Conservation (phyloP, 2,329 filamentous ascomycete species). For the Aquanectria penicillioides region DNA sequence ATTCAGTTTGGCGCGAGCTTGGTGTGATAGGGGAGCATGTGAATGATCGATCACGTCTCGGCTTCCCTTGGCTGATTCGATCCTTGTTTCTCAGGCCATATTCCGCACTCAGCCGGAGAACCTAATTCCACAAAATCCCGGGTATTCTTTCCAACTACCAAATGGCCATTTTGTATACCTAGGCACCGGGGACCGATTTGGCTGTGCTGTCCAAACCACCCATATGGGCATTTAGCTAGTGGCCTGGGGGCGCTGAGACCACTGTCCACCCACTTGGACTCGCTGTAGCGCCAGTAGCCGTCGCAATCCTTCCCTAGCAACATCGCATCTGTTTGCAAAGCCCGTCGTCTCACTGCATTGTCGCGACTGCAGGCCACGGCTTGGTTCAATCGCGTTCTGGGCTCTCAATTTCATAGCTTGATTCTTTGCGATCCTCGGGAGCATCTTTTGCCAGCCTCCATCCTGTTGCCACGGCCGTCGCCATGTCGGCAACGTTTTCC, state of each 20-base stretch:
- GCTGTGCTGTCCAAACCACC: not conserved
- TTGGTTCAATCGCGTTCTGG: not conserved
- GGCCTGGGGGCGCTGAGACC: constrained; percentile 11
- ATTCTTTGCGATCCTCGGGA: not conserved
- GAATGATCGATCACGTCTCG: too few species aligned
- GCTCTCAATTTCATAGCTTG: not conserved
- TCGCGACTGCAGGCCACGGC: not conserved
- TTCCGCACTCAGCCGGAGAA: too few species aligned
- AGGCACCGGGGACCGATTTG: not conserved
- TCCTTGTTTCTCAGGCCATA: too few species aligned
- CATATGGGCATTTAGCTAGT: too few species aligned
- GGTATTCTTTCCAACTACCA: too few species aligned
- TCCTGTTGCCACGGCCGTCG: not conserved
- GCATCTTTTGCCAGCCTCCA: not conserved
- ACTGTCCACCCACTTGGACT: not conserved
- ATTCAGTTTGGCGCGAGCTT: too few species aligned
- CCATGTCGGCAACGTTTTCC: constrained; percentile 60
- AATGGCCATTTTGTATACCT: too few species aligned
- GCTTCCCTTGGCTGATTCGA: not conserved
- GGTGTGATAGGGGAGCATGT: too few species aligned
- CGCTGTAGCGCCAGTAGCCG: not conserved
- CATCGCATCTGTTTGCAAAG: not conserved
- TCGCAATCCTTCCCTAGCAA: not conserved
- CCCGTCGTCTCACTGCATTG: not conserved
- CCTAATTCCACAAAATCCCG: too few species aligned